Base-by-base conservation (phyloP, 2,329 filamentous ascomycete genomes). In the Verticillium klebahnii region DNA sequence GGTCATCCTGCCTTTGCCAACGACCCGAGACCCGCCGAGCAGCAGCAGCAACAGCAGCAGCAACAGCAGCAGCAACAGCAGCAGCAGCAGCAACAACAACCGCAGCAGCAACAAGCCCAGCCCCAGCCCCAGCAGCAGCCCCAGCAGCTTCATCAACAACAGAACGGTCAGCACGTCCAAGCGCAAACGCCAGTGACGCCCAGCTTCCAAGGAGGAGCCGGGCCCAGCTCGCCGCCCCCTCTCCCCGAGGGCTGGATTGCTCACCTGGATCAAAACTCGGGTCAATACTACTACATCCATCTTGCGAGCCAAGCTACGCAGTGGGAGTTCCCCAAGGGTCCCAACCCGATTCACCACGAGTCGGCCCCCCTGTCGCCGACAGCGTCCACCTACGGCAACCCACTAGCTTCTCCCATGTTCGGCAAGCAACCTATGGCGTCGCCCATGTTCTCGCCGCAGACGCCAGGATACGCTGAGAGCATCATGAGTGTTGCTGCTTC, bases 261-360 rank as follows among this genome's bases (percentile, higher is more conserved):
- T 23, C 95, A 98, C 74, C 82, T 98, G 5, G 95, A 99, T 73
- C 91, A 92, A 67, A 97, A 91, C 72, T 98, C 94, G 2, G 95
- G 95, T 1, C 94, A 98, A 72, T 99, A 98, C 76, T 99, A 99
- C 75, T 99, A 99, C 71, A 99, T 99, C 63, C 95, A 99, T 74
- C 83, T 99, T 34, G 91, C 93, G 1, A 93, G 92, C 0, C 95
- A 98, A 72, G 92, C 93, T 2, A 99, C 95, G 0, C 95, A 99
- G 73, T 99, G 95, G 95, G 95, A 99, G 71, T 98, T 98, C 68
- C 95, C 95, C 32, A 98, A 97, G 77, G 94, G 94, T 0, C 93
- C 93, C 0, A 97, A 92, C 29, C 94, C 94, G 1, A 82, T 97
- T 60, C 91, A 92, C 65, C 85, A 96, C 66, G 93, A 96, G 63